These are phyloP conservation scores for Phytophthora macrochlamydospora DNA, from an alignment of 352 stramenopile species.

Conservation along the genomic window DNA sequence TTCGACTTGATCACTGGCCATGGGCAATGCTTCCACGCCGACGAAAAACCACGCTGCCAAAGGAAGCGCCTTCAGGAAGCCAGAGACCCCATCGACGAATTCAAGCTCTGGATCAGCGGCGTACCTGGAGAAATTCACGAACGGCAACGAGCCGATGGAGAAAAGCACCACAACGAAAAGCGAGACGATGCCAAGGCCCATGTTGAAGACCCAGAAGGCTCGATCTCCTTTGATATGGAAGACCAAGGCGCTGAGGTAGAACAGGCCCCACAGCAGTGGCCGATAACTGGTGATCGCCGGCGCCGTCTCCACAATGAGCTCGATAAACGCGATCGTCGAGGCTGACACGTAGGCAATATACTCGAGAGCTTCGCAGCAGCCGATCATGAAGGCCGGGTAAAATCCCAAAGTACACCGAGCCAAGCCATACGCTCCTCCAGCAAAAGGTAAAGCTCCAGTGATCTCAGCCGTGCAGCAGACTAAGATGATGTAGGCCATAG, in stretches of 20 bases:
- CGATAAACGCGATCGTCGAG: constrained; percentile 12
- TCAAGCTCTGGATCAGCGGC: constrained; percentile 12
- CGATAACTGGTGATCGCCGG: constrained; percentile 12
- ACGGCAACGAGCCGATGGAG: constrained; percentile 37
- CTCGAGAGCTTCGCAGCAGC: constrained; percentile 51
- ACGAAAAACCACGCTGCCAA: constrained; percentile 55
- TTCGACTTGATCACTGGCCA: constrained; percentile 40
- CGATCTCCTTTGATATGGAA: constrained; percentile 39
- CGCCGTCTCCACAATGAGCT: neutral
- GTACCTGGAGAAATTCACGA: constrained; percentile 31
- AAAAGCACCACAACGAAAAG: constrained; percentile 48
- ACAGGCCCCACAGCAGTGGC: constrained; percentile 31
- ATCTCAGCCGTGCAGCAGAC: constrained; percentile 55
- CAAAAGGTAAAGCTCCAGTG: constrained; percentile 48
- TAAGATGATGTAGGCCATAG: constrained; percentile 41
- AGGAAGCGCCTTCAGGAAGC: constrained; percentile 42
- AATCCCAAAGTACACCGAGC: constrained; percentile 48
- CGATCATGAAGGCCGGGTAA: constrained; percentile 50
- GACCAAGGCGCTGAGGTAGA: constrained; percentile 39
- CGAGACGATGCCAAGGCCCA: constrained; percentile 30
- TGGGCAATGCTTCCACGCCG: constrained; percentile 42
- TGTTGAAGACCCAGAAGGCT: constrained; percentile 54
- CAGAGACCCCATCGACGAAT: constrained; percentile 25
- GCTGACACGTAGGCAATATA: constrained; percentile 53
- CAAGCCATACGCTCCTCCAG: constrained; percentile 48